Evolutionary conservation across 106 monocot species (phyloP).

Genomic region (Chionographis japonica): DNA sequence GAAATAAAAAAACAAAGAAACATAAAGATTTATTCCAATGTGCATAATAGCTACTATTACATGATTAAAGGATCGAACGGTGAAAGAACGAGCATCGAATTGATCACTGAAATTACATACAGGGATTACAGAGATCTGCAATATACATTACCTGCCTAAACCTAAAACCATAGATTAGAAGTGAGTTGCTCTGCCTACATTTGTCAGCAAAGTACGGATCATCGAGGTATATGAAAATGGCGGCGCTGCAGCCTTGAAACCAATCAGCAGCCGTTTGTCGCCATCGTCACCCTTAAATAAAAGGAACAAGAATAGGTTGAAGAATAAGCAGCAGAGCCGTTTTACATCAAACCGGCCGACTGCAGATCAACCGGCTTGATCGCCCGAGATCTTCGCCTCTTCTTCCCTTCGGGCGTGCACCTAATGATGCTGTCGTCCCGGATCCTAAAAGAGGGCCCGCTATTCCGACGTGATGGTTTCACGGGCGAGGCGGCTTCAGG

Average conservation of each 20-base stretch:
- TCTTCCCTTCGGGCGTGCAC: conserved; percentile 62
- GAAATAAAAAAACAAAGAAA: too few relatives aligned
- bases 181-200: too few relatives aligned
- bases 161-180: background rate
- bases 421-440: conserved; percentile 24
- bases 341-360: conserved; percentile 17
- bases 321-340: background rate
- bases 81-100: background rate
- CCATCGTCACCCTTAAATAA: too few relatives aligned
- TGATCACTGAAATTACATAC: conserved; percentile 1
- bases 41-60: too few relatives aligned
- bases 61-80: background rate
- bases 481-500: conserved; percentile 9
- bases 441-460: conserved; percentile 21
- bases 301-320: too few relatives aligned
- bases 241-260: too few relatives aligned
- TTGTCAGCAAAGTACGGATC: too few relatives aligned
- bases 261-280: too few relatives aligned
- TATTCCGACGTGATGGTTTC: conserved; percentile 18
- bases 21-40: too few relatives aligned
- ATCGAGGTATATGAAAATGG: too few relatives aligned
- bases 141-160: background rate
- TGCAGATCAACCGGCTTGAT: conserved; percentile 22
- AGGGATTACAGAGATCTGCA: background rate
- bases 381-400: conserved; percentile 34